Conservation (phyloP, 331 rosid genomes). For the Malus hybrid region DNA sequence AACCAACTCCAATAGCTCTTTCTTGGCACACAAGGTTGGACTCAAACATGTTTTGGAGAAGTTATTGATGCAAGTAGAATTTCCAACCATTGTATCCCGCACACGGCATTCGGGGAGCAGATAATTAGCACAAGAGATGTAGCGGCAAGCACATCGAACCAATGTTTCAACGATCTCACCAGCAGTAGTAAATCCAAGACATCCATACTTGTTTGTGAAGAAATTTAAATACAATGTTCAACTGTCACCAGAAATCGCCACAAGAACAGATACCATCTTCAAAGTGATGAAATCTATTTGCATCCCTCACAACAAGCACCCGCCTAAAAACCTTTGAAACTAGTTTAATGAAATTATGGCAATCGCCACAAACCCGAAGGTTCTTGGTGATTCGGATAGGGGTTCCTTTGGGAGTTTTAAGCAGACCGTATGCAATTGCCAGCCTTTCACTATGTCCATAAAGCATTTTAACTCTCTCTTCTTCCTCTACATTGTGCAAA, state of each 20-base stretch:
- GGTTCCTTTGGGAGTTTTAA: constrained; percentile 37
- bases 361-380: constrained; percentile 68
- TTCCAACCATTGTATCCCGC: not conserved
- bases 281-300: constrained; percentile 76
- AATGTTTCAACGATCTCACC: not conserved
- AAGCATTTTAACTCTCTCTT: constrained; percentile 53
- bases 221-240: not conserved
- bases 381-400: constrained; percentile 54
- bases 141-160: too few species aligned
- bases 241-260: constrained; percentile 68
- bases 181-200: constrained; percentile 1
- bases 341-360: constrained; percentile 65
- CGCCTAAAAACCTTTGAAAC: constrained; percentile 48
- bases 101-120: not conserved
- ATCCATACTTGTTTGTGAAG: not conserved
- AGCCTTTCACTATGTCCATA: constrained; percentile 76
- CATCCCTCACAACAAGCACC: constrained; percentile 63
- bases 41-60: not conserved
- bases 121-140: not conserved
- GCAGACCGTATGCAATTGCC: constrained; percentile 66
- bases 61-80: not conserved
- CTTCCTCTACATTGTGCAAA: constrained; percentile 59
- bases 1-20: not conserved
- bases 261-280: constrained; percentile 63
- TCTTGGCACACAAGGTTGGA: not conserved